phyloP scores from a whole-genome alignment of 1,139 yeast genomes.

The Geotrichum phurueaensis region DNA sequence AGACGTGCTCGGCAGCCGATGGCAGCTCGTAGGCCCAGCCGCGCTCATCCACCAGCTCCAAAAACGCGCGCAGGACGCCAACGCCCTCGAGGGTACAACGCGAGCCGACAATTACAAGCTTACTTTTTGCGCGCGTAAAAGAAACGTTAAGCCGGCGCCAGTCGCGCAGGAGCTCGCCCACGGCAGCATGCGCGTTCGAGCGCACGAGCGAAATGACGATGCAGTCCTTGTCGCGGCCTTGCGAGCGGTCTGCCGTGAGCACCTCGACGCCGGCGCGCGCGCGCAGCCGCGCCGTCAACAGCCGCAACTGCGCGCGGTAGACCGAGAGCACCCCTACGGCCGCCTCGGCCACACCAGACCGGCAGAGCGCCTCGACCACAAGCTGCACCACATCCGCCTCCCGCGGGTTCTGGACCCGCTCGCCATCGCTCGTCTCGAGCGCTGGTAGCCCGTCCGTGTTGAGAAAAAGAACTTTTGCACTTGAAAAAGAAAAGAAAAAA shows the following conservation, averaged over 20 bases:
- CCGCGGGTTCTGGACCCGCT: conserved; percentile 60
- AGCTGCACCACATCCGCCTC: conserved; percentile 66
- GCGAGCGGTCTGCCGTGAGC: conserved; percentile 94
- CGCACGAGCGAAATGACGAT: conserved; percentile 82
- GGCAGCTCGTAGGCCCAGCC: conserved; percentile 64
- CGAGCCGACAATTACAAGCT: conserved; percentile 69
- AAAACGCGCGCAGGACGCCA: conserved; percentile 54
- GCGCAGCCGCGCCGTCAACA: conserved; percentile 45
- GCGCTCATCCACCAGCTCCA: conserved; percentile 51
- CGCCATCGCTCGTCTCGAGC: conserved; percentile 52
- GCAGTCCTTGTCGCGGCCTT: conserved; percentile 92
- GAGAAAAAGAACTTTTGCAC: conserved; percentile 57
- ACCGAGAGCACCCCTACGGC: conserved; percentile 84
- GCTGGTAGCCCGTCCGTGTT: conserved; percentile 66
- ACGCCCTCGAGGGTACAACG: conserved; percentile 53
- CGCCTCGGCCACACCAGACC: conserved; percentile 53
- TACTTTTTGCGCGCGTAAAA: conserved; percentile 81
- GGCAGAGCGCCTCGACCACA: conserved; percentile 53
- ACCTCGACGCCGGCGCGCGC: conserved; percentile 29
- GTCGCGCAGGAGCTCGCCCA: conserved; percentile 77
- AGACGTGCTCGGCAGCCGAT: conserved; percentile 39
- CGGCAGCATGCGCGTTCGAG: conserved; percentile 58
- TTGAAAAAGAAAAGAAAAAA: not conserved
- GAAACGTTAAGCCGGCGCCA: conserved; percentile 94
- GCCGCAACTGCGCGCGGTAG: conserved; percentile 71